These are phyloP conservation scores for Debaryomyces tyrocola DNA, from an alignment of 805 yeast genomes.

Conservation along the genomic window DNA sequence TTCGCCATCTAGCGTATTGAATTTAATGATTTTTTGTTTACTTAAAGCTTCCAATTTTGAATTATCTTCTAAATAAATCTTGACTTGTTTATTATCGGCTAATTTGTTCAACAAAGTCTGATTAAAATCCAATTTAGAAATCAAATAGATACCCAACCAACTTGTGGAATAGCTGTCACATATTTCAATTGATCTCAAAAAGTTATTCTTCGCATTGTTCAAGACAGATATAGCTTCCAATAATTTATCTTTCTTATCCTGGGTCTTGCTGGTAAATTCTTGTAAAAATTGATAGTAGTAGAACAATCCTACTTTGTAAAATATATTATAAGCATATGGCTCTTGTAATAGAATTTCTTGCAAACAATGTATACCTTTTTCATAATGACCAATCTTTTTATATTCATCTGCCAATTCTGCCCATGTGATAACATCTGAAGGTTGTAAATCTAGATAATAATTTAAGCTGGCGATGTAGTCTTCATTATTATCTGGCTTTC, in stretches of 20 bases:
- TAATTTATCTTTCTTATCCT: conserved; percentile 30
- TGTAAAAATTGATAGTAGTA: conserved; percentile 33
- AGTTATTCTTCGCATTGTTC: conserved; percentile 44
- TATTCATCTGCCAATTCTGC: conserved; percentile 73
- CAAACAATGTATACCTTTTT: conserved; percentile 62
- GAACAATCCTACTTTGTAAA: conserved; percentile 56
- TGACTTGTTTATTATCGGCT: conserved; percentile 17
- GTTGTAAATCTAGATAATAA: conserved; percentile 59
- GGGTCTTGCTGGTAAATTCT: conserved; percentile 7
- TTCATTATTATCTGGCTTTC: conserved; percentile 20
- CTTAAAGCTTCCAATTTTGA: conserved; percentile 21
- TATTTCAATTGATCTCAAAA: conserved; percentile 72
- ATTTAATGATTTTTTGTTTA: conserved; percentile 18
- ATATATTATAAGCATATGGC: conserved; percentile 70
- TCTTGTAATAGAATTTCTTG: conserved; percentile 68
- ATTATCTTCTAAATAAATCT: conserved; percentile 20
- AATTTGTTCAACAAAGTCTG: conserved; percentile 18
- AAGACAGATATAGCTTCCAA: conserved; percentile 24
- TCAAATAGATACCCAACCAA: conserved; percentile 65
- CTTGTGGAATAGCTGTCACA: conserved; percentile 67
- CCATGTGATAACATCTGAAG: conserved; percentile 79
- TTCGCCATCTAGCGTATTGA: conserved; percentile 12
- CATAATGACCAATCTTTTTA: conserved; percentile 56
- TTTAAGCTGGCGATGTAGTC: conserved; percentile 57
- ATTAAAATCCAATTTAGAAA: conserved; percentile 20